These are phyloP conservation scores for Nicotiana knightiana DNA, from an alignment of 257 asterid species.

Conservation along the genomic window DNA sequence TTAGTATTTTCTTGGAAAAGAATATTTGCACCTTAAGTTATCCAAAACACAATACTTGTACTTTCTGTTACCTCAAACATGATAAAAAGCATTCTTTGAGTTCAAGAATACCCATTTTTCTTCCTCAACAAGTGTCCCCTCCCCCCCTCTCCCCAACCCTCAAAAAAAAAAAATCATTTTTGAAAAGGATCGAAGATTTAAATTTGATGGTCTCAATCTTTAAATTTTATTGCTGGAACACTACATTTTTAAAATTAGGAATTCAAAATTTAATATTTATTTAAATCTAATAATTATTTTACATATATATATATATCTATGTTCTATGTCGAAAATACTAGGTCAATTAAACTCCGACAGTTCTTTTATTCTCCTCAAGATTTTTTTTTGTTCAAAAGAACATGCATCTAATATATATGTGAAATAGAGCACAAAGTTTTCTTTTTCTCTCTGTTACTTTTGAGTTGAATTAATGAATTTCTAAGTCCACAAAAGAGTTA, in stretches of 20 bases:
- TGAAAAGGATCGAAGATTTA: not conserved
- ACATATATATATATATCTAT: no score
- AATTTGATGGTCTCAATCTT: no score
- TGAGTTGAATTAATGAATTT: not conserved
- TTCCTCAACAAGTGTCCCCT: not conserved
- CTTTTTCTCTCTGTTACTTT: not conserved
- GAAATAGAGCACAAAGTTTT: not conserved
- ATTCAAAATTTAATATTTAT: no score
- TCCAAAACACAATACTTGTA: not conserved
- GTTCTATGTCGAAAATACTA: no score
- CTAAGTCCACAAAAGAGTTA: not conserved
- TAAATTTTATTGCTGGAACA: no score
- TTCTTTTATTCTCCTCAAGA: no score
- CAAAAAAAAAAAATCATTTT: no score
- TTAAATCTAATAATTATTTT: no score
- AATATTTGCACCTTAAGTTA: conserved; percentile 23
- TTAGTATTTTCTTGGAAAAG: conserved; percentile 14
- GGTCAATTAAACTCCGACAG: not conserved
- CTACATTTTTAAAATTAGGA: no score
- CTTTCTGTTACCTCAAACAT: conserved; percentile 18
- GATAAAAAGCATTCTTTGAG: conserved; percentile 34
- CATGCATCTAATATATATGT: not conserved
- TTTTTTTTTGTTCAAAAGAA: not conserved
- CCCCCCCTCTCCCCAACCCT: not conserved
- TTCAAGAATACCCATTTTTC: conserved; percentile 27